Conservation (phyloP, 176 grass and related monocot genomes). For the Oryza glumipatula region DNA sequence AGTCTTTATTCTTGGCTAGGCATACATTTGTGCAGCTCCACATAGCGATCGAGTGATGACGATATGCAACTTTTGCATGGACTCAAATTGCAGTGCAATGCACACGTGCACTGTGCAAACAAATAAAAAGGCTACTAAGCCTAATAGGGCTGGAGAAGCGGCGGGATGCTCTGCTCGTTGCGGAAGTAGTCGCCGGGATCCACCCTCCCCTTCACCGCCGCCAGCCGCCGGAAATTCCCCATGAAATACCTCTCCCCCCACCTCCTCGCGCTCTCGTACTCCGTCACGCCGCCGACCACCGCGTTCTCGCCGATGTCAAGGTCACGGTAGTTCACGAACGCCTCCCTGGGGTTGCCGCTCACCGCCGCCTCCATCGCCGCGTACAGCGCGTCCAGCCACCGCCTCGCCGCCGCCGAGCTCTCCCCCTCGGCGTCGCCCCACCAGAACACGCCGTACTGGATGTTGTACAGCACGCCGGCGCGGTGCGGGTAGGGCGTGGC, state of each 20-base stretch:
- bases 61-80: background rate
- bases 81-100: background rate
- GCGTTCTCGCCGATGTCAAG: conserved; percentile 47
- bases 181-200: conserved; percentile 51
- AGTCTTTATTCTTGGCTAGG: no score
- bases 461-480: conserved; percentile 33
- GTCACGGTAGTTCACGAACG: conserved; percentile 54
- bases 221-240: conserved; percentile 45
- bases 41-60: no score
- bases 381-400: conserved; percentile 30
- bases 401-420: background rate
- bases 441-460: conserved; percentile 40
- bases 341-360: conserved; percentile 41
- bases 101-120: background rate
- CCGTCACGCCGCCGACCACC: conserved; percentile 13
- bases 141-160: background rate
- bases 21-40: no score
- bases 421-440: conserved; percentile 7
- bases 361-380: conserved; percentile 16
- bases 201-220: conserved; percentile 21
- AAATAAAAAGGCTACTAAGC: background rate
- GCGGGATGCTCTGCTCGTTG: conserved; percentile 54
- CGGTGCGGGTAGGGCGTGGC: conserved; percentile 47
- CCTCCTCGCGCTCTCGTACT: conserved; percentile 29
- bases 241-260: conserved; percentile 44